Conservation (phyloP, 768 basidiomycete genomes). For the Thelephora ganbajun region DNA sequence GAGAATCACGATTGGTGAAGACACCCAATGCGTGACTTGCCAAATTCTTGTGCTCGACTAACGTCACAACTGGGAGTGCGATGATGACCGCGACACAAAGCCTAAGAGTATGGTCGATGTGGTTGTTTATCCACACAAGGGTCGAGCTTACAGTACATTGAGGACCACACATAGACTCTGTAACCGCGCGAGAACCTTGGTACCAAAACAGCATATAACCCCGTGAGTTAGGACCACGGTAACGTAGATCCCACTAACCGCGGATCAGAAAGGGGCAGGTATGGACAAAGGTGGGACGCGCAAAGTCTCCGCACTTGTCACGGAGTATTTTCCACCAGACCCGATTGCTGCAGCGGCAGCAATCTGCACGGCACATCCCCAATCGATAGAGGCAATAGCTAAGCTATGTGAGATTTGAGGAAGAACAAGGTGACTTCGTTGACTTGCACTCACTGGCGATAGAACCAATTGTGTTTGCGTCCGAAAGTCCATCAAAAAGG, state of each 20-base stretch:
- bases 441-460: conserved; percentile 16
- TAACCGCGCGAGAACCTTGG: conserved; percentile 47
- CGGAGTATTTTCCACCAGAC: conserved; percentile 21
- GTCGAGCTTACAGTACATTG: conserved; percentile 42
- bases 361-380: conserved; percentile 46
- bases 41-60: conserved; percentile 22
- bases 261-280: neutral
- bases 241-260: conserved; percentile 45
- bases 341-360: conserved; percentile 52
- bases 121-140: neutral
- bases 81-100: conserved; percentile 55
- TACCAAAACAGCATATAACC: conserved; percentile 52
- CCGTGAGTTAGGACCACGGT: conserved; percentile 51
- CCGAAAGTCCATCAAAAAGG: conserved; percentile 10
- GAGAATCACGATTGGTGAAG: conserved; percentile 21
- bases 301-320: conserved; percentile 29
- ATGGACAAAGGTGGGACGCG: conserved; percentile 14
- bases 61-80: conserved; percentile 27
- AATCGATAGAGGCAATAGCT: conserved; percentile 38
- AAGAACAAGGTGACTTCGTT: neutral
- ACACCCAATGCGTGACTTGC: conserved; percentile 25
- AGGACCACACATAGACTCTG: conserved; percentile 61
- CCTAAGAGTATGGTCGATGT: conserved; percentile 17
- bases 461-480: conserved; percentile 40
- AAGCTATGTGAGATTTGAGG: neutral